Evolutionary conservation across 208 protist species (phyloP), one percentile per base, ranked within the genome.

Genomic region (Trypanosoma congolense): DNA sequence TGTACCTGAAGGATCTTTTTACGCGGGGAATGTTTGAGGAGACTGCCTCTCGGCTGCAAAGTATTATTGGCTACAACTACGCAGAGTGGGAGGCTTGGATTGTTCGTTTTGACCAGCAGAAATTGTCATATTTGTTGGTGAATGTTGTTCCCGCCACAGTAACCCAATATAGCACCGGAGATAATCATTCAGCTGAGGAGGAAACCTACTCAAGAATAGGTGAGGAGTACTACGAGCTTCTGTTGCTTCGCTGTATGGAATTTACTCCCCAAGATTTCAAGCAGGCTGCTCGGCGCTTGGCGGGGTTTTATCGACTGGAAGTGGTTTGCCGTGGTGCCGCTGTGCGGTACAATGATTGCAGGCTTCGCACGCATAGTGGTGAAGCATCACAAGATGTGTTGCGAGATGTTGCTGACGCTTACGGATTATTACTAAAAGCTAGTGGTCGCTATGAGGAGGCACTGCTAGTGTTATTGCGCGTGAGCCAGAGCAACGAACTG

Each of bases 21-120:
- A 45, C 35, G 40, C 25, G 61, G 35, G 48, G 43, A 33, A 53
- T 24, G 21, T 65, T 60, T 41, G 43, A 71, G 3, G 57, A 64
- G n/a, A 16, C 45, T 22, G 26, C 26, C 1, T 36, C 46, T 22
- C 30, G 24, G 28, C 25, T 70, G 3, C 1, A 30, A n/a, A 33
- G 33, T n/a, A 41, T 61, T 56, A 16, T 71, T 51, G 16, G n/a
- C 16, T 33, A 49, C 18, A 36, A 65, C 35, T 61, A 53, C 19
- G 48, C 47, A 1, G 61, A 72, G 54, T 92, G 84, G 81, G 75
- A 88, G 66, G 60, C 65, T 44, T 92, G 80, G 75, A 73, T 92
- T 26, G 75, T 65, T 59, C 49, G 72, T 21, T 72, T 83, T 28
- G 80, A 88, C 55, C 73, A 80, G 44, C 53, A 68, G 22, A 66